Evolutionary conservation across 306 rosid species (phyloP).

Genomic region (apple (Malus domestica)): ASM211411v1 NC_041789.1:8898501-8899000

Average conservation of each 20-base stretch:
- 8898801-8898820: slow-evolving; percentile 9
- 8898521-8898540: neutral
- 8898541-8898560: neutral
- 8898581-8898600: neutral
- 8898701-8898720: slow-evolving; percentile 98
- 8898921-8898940: neutral
- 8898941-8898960: slow-evolving; percentile 1
- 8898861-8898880: slow-evolving; percentile 94
- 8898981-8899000: neutral
- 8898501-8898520: neutral
- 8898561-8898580: neutral
- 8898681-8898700: slow-evolving; percentile 94
- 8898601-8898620: neutral
- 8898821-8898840: neutral
- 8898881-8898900: slow-evolving; percentile 94
- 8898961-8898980: neutral
- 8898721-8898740: slow-evolving; percentile 71
- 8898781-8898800: neutral
- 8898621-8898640: neutral
- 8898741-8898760: slow-evolving; percentile 78
- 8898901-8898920: slow-evolving; percentile 58
- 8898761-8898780: slow-evolving; percentile 6
- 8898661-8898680: slow-evolving; percentile 5
- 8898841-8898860: slow-evolving; percentile 64
- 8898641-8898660: neutral